phyloP scores from a whole-genome alignment of 2,329 filamentous ascomycete genomes.

The Alternaria novae-zelandiae region DNA sequence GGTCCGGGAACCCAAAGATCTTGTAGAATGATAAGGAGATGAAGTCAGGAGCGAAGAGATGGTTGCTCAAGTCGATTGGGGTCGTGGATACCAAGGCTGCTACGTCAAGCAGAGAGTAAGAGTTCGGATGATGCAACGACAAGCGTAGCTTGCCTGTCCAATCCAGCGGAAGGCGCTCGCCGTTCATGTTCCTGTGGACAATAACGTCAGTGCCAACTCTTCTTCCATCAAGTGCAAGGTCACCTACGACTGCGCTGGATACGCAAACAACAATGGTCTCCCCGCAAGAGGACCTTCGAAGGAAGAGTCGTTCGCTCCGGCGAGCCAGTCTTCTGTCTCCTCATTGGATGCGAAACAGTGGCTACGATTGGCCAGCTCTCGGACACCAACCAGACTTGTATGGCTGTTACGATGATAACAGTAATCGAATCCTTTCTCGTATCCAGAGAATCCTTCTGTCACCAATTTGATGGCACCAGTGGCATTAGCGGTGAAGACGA shows the following conservation, averaged over 20 bases:
- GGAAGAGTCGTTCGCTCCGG: background rate
- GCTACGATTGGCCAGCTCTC: constrained; percentile 69
- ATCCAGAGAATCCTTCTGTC: constrained; percentile 73
- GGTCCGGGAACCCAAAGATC: constrained; percentile 91
- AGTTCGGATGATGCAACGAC: constrained; percentile 50
- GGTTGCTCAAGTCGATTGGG: constrained; percentile 62
- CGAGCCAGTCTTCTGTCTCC: constrained; percentile 71
- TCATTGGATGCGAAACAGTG: constrained; percentile 68
- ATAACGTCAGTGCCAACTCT: background rate
- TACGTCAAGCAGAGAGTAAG: constrained; percentile 74
- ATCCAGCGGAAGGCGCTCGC: constrained; percentile 71
- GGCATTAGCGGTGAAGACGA: constrained; percentile 92
- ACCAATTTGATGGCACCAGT: constrained; percentile 90
- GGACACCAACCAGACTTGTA: constrained; percentile 82
- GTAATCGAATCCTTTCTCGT: constrained; percentile 73
- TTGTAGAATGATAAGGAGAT: constrained; percentile 89
- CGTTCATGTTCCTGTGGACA: constrained; percentile 73
- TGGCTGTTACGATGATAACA: constrained; percentile 83
- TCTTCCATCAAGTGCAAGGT: background rate
- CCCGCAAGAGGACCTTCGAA: constrained; percentile 17
- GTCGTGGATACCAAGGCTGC: constrained; percentile 70
- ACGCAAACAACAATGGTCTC: constrained; percentile 67
- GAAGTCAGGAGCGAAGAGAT: constrained; percentile 76
- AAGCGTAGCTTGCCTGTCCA: constrained; percentile 55
- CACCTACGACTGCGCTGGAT: constrained; percentile 75